Evolutionary conservation across 495 filamentous ascomycete species (phyloP).

Genomic region (Aspergillus avenaceus): DNA sequence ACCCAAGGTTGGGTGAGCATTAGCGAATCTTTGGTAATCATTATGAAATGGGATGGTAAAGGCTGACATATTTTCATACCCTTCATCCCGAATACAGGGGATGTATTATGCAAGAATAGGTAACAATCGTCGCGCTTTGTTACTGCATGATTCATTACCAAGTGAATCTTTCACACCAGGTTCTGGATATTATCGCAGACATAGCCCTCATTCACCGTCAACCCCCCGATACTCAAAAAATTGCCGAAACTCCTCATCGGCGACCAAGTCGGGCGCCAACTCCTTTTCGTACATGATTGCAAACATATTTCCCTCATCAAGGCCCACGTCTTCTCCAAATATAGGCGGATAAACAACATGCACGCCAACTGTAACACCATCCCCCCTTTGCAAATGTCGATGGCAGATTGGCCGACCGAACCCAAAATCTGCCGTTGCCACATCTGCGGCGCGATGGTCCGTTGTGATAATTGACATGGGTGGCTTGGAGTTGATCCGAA

Average conservation of each 20-base stretch:
- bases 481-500: slow-evolving; percentile 13
- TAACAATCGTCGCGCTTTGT: too few species aligned
- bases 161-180: too few species aligned
- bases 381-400: slow-evolving; percentile 8
- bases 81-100: too few species aligned
- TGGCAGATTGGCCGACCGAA: slow-evolving; percentile 14
- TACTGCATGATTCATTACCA: too few species aligned
- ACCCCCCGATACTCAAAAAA: slow-evolving; percentile 41
- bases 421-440: slow-evolving; percentile 16
- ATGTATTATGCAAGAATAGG: too few species aligned
- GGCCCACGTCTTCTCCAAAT: slow-evolving; percentile 32
- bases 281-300: slow-evolving; percentile 28
- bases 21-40: too few species aligned
- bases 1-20: too few species aligned
- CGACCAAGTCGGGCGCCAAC: slow-evolving; percentile 24
- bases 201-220: slow-evolving; percentile 11
- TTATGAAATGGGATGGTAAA: too few species aligned
- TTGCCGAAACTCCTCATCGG: slow-evolving; percentile 29
- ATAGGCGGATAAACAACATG: slow-evolving; percentile 14
- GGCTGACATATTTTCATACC: too few species aligned
- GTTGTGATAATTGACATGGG: slow-evolving; percentile 19
- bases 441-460: slow-evolving; percentile 15
- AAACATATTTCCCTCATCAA: slow-evolving; percentile 25
- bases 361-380: slow-evolving; percentile 7
- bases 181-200: too few species aligned